These are phyloP conservation scores for Anacardium occidentale DNA, from an alignment of 345 rosid genomes.

Conservation along the genomic window DNA sequence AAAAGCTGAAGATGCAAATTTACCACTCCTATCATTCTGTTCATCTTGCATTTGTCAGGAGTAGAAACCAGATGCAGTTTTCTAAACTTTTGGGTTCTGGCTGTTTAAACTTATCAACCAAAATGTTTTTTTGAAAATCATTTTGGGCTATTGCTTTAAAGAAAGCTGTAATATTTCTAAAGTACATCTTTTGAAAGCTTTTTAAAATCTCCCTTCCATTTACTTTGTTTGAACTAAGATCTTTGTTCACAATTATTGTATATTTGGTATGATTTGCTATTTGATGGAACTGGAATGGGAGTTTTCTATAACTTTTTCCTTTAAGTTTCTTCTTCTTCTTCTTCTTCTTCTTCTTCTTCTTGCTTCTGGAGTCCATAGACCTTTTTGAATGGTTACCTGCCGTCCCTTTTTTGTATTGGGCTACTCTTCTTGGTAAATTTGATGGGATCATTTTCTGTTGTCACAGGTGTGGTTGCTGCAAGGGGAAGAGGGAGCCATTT, in stretches of 20 bases:
- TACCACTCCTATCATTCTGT: not conserved
- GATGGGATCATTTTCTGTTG: constrained; percentile 60
- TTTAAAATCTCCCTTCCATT: not conserved
- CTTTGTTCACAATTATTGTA: not conserved
- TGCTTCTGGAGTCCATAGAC: constrained; percentile 7
- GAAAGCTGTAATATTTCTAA: not conserved
- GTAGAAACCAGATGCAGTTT: not conserved
- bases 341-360: not conserved
- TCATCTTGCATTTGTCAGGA: not conserved
- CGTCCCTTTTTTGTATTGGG: constrained; percentile 10
- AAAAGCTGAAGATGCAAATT: not conserved
- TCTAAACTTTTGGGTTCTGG: not conserved
- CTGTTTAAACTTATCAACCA: not conserved
- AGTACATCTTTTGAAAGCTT: not conserved
- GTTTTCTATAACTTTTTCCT: not conserved
- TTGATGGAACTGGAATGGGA: not conserved
- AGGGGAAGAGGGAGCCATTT: constrained; percentile 59
- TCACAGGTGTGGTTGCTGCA: constrained; percentile 66
- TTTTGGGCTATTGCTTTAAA: not conserved
- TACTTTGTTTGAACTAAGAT: not conserved
- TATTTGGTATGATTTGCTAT: not conserved
- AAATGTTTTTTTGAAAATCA: no score
- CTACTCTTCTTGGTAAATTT: constrained; percentile 49
- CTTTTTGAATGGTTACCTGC: constrained; percentile 11
- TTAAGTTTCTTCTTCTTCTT: no score